phyloP scores from a whole-genome alignment of 108 stramenopile species.

The Aurantiochytrium sp. region DNA sequence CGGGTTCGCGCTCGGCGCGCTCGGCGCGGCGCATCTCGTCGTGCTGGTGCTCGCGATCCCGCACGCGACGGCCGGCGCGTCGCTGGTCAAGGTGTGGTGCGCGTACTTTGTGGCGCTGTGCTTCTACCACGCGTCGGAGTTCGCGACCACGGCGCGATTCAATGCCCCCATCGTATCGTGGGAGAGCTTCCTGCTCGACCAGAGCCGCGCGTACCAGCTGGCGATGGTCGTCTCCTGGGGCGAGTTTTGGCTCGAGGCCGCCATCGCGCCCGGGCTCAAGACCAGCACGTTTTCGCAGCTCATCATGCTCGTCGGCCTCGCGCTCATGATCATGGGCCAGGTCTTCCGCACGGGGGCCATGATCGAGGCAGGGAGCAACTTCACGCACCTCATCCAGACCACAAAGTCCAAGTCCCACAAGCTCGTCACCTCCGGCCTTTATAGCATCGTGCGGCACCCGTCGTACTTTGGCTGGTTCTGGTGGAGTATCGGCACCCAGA shows the following conservation, averaged over 20 bases:
- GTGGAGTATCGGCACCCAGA: conserved; percentile 83
- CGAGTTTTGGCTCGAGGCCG: conserved; percentile 73
- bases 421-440: conserved; percentile 82
- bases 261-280: conserved; percentile 50
- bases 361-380: conserved; percentile 81
- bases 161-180: conserved; percentile 63
- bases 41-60: neutral
- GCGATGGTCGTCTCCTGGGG: conserved; percentile 74
- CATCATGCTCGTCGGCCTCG: conserved; percentile 51
- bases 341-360: conserved; percentile 77
- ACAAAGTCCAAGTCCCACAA: conserved; percentile 73
- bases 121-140: conserved; percentile 76
- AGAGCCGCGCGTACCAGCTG: conserved; percentile 77
- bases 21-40: neutral
- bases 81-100: conserved; percentile 52
- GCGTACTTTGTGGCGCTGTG: conserved; percentile 64
- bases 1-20: conserved; percentile 13
- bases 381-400: conserved; percentile 87
- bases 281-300: neutral
- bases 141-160: conserved; percentile 69
- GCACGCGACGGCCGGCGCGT: neutral
- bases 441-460: conserved; percentile 82
- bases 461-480: conserved; percentile 92
- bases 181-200: conserved; percentile 87
- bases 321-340: conserved; percentile 68